These are phyloP conservation scores for Tardiomyces depauwii DNA, from an alignment of 1,139 yeast species.

Conservation along the genomic window DNA sequence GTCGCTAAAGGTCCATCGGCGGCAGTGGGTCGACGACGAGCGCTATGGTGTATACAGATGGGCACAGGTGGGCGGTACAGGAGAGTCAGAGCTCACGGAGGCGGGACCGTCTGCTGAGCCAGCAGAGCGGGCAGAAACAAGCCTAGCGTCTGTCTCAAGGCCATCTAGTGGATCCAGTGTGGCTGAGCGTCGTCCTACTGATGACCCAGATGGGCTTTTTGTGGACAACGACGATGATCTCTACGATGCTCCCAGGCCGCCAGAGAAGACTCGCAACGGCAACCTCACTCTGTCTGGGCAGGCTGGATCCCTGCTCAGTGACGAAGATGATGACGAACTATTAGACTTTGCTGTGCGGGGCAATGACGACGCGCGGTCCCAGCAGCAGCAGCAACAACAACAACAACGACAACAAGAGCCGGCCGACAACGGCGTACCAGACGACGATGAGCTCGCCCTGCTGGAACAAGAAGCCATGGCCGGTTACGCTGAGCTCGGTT, in stretches of 20 bases:
- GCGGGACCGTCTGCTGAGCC: no score
- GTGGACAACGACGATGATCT: background rate
- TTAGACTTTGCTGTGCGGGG: background rate
- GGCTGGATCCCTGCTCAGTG: background rate
- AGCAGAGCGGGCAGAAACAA: no score
- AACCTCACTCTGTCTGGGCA: no score
- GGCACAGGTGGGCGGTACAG: background rate
- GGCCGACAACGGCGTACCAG: background rate
- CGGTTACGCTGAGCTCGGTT: constrained; percentile 11
- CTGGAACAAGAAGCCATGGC: constrained; percentile 5
- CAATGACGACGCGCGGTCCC: background rate
- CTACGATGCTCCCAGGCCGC: background rate
- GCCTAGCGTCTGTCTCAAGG: no score
- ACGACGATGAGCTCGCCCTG: background rate
- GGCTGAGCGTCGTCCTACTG: background rate
- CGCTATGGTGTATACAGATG: background rate
- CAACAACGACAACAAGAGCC: background rate
- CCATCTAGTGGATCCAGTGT: background rate
- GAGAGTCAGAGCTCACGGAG: background rate
- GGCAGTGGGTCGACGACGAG: constrained; percentile 21
- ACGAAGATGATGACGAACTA: background rate
- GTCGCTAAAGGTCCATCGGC: constrained; percentile 18
- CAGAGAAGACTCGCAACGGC: no score
- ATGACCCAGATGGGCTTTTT: background rate
- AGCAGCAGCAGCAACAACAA: background rate